Evolutionary conservation across 1,284 basidiomycete species (phyloP).

Genomic region (Paramarasmius palmivorus): DNA sequence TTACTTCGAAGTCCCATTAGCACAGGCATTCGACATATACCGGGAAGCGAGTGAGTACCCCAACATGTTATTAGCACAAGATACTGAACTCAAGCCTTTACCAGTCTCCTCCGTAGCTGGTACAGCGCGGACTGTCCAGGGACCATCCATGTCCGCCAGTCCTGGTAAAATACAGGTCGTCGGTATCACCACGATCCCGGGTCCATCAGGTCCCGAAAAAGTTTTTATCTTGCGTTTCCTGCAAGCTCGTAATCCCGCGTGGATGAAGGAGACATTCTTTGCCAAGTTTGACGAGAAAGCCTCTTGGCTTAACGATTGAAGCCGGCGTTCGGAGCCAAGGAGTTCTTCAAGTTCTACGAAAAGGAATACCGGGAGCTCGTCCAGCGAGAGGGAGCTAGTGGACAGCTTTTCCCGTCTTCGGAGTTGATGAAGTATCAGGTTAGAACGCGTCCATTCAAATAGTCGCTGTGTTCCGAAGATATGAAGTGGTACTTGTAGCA

Average conservation of each 20-base stretch:
- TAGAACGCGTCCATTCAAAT: too few species aligned
- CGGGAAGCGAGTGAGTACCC: neutral
- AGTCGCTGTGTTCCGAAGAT: too few species aligned
- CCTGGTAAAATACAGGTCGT: neutral
- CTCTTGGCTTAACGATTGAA: neutral
- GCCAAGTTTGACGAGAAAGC: neutral
- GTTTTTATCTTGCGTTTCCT: conserved; percentile 1
- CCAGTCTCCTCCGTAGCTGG: neutral
- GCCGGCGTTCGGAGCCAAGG: neutral
- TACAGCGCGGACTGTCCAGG: neutral
- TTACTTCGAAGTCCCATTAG: neutral
- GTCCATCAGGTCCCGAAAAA: neutral
- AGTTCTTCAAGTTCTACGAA: conserved; percentile 4
- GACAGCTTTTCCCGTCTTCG: neutral
- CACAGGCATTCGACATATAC: neutral
- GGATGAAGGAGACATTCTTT: neutral
- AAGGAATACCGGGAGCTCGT: neutral
- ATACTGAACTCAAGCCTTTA: too few species aligned
- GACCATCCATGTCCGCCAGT: neutral
- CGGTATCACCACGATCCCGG: neutral
- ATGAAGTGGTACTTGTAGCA: too few species aligned
- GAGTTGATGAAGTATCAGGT: neutral
- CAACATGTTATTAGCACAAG: too few species aligned
- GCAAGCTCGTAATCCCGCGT: neutral
- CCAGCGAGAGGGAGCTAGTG: neutral